Conservation (phyloP, 768 basidiomycete genomes). For the Cystofilobasidium capitatum region DNA sequence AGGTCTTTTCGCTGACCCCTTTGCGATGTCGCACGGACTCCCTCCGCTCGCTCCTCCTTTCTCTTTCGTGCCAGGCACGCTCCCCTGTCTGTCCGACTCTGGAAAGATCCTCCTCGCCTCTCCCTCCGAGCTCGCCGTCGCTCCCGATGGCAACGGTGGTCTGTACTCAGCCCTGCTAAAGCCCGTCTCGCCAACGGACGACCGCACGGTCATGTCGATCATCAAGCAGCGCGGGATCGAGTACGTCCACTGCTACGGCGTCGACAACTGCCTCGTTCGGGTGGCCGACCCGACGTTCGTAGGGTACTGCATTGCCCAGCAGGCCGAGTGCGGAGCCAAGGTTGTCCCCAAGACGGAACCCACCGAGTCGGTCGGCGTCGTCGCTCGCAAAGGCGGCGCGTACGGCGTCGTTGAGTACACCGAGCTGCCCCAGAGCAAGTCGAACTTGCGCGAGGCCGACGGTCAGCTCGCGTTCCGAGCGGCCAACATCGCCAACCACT, state of each 20-base stretch:
- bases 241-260: slow-evolving; percentile 91
- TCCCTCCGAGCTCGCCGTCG: slow-evolving; percentile 71
- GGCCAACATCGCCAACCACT: slow-evolving; percentile 96
- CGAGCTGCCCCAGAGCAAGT: slow-evolving; percentile 80
- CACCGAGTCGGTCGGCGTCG: slow-evolving; percentile 87
- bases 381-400: slow-evolving; percentile 71
- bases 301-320: slow-evolving; percentile 80
- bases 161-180: slow-evolving; percentile 85
- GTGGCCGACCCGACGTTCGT: slow-evolving; percentile 96
- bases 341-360: slow-evolving; percentile 84
- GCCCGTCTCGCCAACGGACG: slow-evolving; percentile 52
- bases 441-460: slow-evolving; percentile 55
- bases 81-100: slow-evolving; percentile 87
- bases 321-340: slow-evolving; percentile 86
- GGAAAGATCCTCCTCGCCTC: slow-evolving; percentile 86
- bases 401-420: slow-evolving; percentile 96
- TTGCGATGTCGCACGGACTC: not conserved
- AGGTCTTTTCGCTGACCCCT: slow-evolving; percentile 46
- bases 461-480: slow-evolving; percentile 83
- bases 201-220: slow-evolving; percentile 72
- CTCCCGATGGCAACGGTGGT: slow-evolving; percentile 96
- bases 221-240: slow-evolving; percentile 62
- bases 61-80: slow-evolving; percentile 55
- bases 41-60: not conserved
- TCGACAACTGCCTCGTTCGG: slow-evolving; percentile 96